Conservation (phyloP, 1,284 basidiomycete species). For the Apiotrichum porosum region DNA sequence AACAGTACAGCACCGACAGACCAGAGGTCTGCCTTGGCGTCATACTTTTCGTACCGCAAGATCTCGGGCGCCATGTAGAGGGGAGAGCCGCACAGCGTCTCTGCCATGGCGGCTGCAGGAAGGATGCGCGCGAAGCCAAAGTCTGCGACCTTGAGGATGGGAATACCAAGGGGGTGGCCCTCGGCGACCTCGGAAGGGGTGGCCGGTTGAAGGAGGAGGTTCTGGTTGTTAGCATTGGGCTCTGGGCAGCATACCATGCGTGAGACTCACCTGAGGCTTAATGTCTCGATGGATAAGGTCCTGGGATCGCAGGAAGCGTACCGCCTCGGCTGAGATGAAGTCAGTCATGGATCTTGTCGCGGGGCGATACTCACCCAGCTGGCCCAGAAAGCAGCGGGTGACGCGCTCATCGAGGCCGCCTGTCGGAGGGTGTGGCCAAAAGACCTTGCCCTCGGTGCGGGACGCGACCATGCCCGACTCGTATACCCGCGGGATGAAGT, state of each 20-base stretch:
- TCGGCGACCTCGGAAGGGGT: conserved; percentile 69
- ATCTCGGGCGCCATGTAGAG: conserved; percentile 99
- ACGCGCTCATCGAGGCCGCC: conserved; percentile 89
- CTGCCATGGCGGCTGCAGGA: conserved; percentile 88
- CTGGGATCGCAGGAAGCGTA: conserved; percentile 82
- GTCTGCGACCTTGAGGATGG: conserved; percentile 93
- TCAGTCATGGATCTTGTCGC: conserved; percentile 5
- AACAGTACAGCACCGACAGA: conserved; percentile 94
- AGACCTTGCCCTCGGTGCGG: conserved; percentile 53
- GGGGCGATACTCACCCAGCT: conserved; percentile 63
- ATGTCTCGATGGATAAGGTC: conserved; percentile 96
- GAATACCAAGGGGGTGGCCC: conserved; percentile 86
- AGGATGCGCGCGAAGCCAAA: conserved; percentile 95
- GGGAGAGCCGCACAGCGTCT: conserved; percentile 95
- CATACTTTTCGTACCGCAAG: conserved; percentile 93
- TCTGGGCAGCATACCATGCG: background rate
- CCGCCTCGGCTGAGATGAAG: conserved; percentile 64
- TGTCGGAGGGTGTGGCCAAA: conserved; percentile 82
- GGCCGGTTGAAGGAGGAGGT: conserved; percentile 82
- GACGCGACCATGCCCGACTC: conserved; percentile 54
- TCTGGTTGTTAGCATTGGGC: conserved; percentile 52
- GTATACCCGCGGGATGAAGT: conserved; percentile 61
- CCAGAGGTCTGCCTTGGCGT: conserved; percentile 97
- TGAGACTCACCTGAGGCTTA: conserved; percentile 72
- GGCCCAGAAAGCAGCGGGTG: conserved; percentile 86